These are phyloP conservation scores for Lipomyces mesembrius DNA, from an alignment of 805 yeast species.

Conservation along the genomic window DNA sequence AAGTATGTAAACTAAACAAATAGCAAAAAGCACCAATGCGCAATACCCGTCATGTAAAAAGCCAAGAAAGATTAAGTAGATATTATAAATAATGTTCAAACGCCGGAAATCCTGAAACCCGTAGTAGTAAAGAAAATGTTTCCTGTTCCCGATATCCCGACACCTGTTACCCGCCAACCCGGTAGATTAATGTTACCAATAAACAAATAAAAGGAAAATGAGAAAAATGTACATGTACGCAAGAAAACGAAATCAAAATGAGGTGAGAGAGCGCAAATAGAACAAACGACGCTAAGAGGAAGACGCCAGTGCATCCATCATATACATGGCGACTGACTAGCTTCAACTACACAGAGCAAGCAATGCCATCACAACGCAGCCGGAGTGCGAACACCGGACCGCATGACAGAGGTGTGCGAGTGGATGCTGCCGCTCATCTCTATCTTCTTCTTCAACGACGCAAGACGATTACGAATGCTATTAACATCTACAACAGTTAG, in stretches of 20 bases:
- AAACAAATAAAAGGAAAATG: slow-evolving; percentile 6
- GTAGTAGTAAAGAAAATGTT: slow-evolving; percentile 1
- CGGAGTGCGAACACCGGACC: slow-evolving; percentile 16
- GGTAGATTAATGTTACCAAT: neutral
- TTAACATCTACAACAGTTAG: slow-evolving; percentile 54
- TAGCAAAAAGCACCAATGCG: slow-evolving; percentile 7
- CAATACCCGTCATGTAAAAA: slow-evolving; percentile 5
- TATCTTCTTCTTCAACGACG: slow-evolving; percentile 68
- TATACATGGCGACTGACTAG: neutral
- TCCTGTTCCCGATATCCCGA: slow-evolving; percentile 8
- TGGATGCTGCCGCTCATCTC: slow-evolving; percentile 30
- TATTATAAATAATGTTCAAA: neutral
- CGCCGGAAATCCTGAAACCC: slow-evolving; percentile 3
- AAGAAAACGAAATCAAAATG: neutral
- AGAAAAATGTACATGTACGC: slow-evolving; percentile 3
- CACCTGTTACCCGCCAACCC: slow-evolving; percentile 19
- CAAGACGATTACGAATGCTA: slow-evolving; percentile 79
- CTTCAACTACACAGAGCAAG: slow-evolving; percentile 8
- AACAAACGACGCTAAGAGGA: neutral
- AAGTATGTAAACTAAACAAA: neutral
- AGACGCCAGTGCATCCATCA: neutral
- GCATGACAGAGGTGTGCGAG: neutral
- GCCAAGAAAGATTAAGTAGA: slow-evolving; percentile 2
- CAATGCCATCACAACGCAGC: slow-evolving; percentile 4
- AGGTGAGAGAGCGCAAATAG: neutral